Base-by-base conservation (phyloP, 208 protist genomes). In the Trypanosoma scelopori region DNA sequence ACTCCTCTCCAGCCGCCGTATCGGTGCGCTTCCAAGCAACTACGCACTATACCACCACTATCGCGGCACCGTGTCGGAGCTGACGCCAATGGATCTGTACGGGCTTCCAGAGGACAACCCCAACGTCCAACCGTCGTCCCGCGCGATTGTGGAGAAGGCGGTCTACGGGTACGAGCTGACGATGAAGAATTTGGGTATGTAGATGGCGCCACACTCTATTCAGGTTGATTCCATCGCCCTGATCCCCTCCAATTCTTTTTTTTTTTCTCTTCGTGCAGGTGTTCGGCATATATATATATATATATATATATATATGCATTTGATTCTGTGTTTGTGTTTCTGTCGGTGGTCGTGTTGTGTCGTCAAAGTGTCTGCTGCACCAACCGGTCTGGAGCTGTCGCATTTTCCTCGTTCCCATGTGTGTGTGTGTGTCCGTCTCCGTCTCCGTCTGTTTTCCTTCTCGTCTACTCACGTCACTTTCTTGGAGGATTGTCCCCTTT, bases 111-210 rank as follows among this genome's bases (percentile, higher is more conserved):
- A 96, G 80, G 75, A 96, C 69, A 71, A 93, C 59, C 87, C 90
- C 23, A 88, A 84, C 28, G 84, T 96, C 59, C 90, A 96, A 76
- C 90, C 90, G 9, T 82, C 86, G 13, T 86, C 90, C 16, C 85
- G 87, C 28, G 80, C 81, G 1, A 47, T 96, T 11, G 85, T 78
- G 23, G 90, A 96, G 73, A 72, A 81, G 48, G 57, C 71, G 27
- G 73, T 96, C 15, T 87, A 96, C 71, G 90, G 90, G 37, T 73
- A 84, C 55, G 90, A 96, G 71, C 76, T 96, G 53, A 90, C 87
- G 15, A 80, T 91, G 79, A 93, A 93, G 73, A 89, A 82, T 55
- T 55, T 95, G 50, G 81, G 85, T 45, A 67, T 74, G 58, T 74
- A 67, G 57, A 3, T 35, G 51, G n/a, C n/a, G n/a, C n/a, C n/a